A percentile compares a stretch with the other conserved stretches of the same genome.
These are phyloP conservation scores for Tulasnella sp. DNA, from an alignment of 768 basidiomycete genomes.

Conservation along the genomic window DNA sequence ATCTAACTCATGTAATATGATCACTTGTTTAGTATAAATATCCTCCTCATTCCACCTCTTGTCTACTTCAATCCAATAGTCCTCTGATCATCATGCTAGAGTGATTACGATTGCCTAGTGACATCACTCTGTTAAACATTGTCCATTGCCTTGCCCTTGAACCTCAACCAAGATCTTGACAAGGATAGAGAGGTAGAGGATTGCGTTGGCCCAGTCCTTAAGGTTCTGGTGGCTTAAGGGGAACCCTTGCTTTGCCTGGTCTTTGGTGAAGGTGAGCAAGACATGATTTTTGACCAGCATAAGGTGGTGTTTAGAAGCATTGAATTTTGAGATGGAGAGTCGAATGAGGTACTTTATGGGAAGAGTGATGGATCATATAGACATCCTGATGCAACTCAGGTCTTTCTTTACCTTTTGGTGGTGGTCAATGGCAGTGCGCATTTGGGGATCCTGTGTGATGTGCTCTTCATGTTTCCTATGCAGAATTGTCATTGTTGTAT, in stretches of 20 bases:
- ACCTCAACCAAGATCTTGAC: no score
- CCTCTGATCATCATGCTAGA: no score
- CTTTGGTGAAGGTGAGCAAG: not conserved
- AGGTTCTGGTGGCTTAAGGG: conserved; percentile 38
- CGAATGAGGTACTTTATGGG: not conserved
- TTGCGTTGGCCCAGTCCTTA: conserved; percentile 38
- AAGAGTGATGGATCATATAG: not conserved
- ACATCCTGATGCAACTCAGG: not conserved
- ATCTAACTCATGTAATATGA: no score
- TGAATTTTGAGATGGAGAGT: conserved; percentile 31
- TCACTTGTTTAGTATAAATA: no score
- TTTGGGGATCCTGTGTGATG: not conserved
- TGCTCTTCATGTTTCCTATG: not conserved
- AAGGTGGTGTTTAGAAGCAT: conserved; percentile 36
- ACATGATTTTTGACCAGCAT: conserved; percentile 33
- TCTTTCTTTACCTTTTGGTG: not conserved
- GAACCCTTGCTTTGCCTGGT: conserved; percentile 36
- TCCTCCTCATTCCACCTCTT: no score
- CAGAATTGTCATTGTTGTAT: not conserved
- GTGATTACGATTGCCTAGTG: no score
- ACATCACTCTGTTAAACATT: no score
- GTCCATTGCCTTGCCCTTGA: no score
- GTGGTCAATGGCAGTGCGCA: conserved; percentile 3
- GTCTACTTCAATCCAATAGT: no score
- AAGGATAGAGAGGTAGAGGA: conserved; percentile 23